Conservation (phyloP, 139 green algal genomes). For the Raphidocelis subcapitata region DNA sequence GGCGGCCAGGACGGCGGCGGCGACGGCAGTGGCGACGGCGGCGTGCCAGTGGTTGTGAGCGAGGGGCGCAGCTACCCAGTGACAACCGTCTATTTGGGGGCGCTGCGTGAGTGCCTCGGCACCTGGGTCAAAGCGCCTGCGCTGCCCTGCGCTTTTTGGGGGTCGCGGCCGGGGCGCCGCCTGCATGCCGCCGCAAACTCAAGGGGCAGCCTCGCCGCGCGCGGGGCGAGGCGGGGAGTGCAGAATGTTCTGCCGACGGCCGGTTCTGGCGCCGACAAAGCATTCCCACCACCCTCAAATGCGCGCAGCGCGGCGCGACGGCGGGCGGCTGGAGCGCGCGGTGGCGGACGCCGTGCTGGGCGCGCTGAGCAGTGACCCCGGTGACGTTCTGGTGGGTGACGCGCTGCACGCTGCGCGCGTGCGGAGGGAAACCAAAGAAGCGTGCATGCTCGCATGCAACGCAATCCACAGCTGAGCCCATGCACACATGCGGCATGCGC, state of each 20-base stretch:
- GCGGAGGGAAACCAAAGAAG: not conserved
- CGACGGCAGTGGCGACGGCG: no score
- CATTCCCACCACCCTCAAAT: not conserved
- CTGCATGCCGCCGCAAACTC: no score
- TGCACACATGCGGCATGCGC: no score
- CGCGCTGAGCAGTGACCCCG: conserved; percentile 15
- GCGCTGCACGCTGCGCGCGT: not conserved
- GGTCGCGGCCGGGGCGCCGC: not conserved
- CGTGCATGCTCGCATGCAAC: not conserved
- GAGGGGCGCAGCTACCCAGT: conserved; percentile 62
- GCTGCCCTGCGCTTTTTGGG: not conserved
- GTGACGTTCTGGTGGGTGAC: conserved; percentile 17
- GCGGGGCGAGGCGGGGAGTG: no score
- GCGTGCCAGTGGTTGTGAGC: conserved; percentile 48
- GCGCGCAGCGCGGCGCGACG: conserved; percentile 14
- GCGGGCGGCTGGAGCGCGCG: conserved; percentile 36
- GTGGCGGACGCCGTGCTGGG: conserved; percentile 33
- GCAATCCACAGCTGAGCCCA: no score
- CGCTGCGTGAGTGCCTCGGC: conserved; percentile 19
- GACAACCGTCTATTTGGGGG: conserved; percentile 36
- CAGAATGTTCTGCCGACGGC: no score
- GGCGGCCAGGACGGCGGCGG: no score
- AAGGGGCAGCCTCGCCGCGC: no score
- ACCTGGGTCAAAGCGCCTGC: not conserved
- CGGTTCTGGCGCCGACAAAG: not conserved